Evolutionary conservation across 1,139 yeast species (phyloP).

Genomic region (Sugiyamaella pinicola): DNA sequence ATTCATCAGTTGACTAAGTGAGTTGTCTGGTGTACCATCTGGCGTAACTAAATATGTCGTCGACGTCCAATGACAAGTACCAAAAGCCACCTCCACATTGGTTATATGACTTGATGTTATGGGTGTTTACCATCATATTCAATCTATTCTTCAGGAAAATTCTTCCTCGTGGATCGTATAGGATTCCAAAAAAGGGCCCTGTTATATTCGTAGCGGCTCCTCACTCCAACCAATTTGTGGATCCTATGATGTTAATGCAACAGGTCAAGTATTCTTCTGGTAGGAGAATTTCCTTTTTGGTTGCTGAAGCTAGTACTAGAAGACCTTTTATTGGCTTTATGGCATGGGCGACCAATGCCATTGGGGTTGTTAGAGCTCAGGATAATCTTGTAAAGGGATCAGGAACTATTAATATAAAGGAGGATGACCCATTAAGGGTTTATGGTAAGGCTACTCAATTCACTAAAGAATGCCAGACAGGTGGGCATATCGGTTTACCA

Average conservation of each 20-base stretch:
- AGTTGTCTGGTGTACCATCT: too few relatives aligned
- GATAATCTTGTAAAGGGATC: conserved; percentile 67
- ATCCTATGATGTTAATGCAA: conserved; percentile 81
- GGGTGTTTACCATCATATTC: conserved; percentile 47
- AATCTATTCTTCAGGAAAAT: conserved; percentile 82
- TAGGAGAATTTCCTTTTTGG: conserved; percentile 78
- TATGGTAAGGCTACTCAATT: conserved; percentile 72
- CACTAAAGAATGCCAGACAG: conserved; percentile 61
- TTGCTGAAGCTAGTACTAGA: conserved; percentile 80
- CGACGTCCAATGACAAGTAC: too few relatives aligned
- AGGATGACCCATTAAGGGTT: conserved; percentile 46
- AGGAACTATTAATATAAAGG: conserved; percentile 62
- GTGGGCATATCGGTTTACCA: conserved; percentile 78
- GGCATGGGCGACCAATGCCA: conserved; percentile 74
- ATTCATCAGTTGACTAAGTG: too few relatives aligned
- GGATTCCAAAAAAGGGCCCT: conserved; percentile 82
- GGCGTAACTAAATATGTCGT: too few relatives aligned
- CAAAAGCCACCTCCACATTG: conserved; percentile 27
- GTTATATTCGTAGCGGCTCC: conserved; percentile 96
- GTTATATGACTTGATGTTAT: conserved; percentile 44
- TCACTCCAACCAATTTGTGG: conserved; percentile 95
- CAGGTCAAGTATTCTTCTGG: conserved; percentile 73
- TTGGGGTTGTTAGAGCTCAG: conserved; percentile 91
- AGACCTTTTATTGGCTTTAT: conserved; percentile 70
- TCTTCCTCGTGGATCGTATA: conserved; percentile 85